These are phyloP conservation scores for Termitomyces sp. DNA, from an alignment of 768 basidiomycete genomes.

Conservation along the genomic window DNA sequence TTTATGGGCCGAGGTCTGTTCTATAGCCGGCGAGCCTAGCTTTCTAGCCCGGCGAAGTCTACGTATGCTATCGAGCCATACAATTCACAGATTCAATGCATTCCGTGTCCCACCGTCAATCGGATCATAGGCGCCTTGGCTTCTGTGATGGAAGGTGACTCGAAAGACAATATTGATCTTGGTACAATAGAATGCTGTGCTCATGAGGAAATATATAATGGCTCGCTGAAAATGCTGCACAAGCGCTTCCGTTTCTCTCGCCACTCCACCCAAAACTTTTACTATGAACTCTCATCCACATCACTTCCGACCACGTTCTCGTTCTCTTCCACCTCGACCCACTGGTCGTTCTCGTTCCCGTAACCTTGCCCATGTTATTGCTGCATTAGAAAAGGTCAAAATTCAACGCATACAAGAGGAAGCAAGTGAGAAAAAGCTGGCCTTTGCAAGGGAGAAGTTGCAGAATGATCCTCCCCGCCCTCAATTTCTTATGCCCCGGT, in stretches of 20 bases:
- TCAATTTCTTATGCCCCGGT: constrained; percentile 19
- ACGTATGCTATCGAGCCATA: too few species aligned
- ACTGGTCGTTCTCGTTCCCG: constrained; percentile 2
- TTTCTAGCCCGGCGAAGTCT: too few species aligned
- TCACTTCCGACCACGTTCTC: constrained; percentile 5
- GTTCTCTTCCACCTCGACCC: background rate
- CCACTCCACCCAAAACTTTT: background rate
- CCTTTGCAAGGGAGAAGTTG: background rate
- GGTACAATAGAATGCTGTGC: too few species aligned
- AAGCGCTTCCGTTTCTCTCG: background rate
- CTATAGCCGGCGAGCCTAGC: background rate
- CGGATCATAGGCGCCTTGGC: too few species aligned
- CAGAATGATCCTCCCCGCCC: background rate
- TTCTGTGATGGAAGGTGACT: too few species aligned
- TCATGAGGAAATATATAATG: background rate
- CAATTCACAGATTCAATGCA: too few species aligned
- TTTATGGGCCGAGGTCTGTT: background rate
- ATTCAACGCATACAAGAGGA: background rate
- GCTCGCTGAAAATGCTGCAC: background rate
- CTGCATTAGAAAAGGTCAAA: background rate
- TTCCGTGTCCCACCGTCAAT: too few species aligned
- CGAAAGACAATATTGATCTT: too few species aligned
- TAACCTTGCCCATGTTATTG: background rate
- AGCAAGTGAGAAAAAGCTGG: background rate
- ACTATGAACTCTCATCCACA: constrained; percentile 6